phyloP scores from a whole-genome alignment of 768 basidiomycete genomes.

The Cystofilobasidium bisporidii region DNA sequence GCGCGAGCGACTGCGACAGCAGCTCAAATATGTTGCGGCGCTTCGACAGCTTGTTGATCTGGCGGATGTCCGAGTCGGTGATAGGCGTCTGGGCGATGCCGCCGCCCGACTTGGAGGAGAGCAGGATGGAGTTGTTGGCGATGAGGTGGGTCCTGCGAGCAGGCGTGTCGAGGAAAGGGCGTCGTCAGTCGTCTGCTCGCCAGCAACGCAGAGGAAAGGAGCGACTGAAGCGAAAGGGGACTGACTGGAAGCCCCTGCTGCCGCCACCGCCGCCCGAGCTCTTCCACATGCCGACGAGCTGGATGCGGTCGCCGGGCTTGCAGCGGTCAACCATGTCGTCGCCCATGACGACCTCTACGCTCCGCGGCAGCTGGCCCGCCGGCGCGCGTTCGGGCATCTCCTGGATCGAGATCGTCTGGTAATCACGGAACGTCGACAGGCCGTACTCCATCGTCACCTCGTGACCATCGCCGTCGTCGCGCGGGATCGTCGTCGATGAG shows the following conservation, averaged over 20 bases:
- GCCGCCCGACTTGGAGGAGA: conserved; percentile 89
- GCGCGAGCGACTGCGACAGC: conserved; percentile 87
- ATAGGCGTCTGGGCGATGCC: conserved; percentile 87
- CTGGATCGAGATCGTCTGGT: conserved; percentile 95
- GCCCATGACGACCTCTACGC: conserved; percentile 89
- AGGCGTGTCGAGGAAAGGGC: too few relatives aligned
- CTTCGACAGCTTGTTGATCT: conserved; percentile 87
- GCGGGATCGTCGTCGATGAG: conserved; percentile 56
- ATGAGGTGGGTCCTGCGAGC: conserved; percentile 69
- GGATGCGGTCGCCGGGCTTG: conserved; percentile 95
- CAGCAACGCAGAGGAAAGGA: not conserved
- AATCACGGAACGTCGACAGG: conserved; percentile 80
- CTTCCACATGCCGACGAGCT: conserved; percentile 88
- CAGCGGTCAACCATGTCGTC: conserved; percentile 95
- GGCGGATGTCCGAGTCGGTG: conserved; percentile 87
- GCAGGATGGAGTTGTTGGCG: conserved; percentile 87
- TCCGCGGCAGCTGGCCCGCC: conserved; percentile 88
- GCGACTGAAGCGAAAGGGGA: conserved; percentile 9
- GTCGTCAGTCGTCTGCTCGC: not conserved
- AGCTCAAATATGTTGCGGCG: conserved; percentile 75
- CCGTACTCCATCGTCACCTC: conserved; percentile 86
- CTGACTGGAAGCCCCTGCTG: conserved; percentile 82
- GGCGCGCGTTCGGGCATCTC: conserved; percentile 99
- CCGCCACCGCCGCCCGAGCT: conserved; percentile 83
- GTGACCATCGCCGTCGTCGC: conserved; percentile 82